These are phyloP conservation scores for Apium graveolens DNA, from an alignment of 129 eudicot genomes.

Conservation along the genomic window DNA sequence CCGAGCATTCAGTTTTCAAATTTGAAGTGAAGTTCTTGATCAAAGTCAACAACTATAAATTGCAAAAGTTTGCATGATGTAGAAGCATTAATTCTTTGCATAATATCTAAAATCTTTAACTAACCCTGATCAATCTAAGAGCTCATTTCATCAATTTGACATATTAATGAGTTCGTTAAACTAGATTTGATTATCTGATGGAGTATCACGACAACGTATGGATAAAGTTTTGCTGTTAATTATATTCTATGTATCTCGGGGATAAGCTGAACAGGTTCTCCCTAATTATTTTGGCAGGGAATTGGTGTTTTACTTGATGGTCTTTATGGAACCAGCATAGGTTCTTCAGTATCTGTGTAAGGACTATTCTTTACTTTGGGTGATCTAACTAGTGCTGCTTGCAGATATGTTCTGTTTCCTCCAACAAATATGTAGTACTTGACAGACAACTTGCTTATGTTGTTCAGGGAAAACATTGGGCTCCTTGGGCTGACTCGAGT, in stretches of 20 bases:
- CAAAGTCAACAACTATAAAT: background rate
- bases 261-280: conserved; percentile 1
- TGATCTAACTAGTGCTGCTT: background rate
- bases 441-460: conserved; percentile 4
- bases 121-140: background rate
- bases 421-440: background rate
- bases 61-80: background rate
- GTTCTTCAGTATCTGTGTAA: conserved; percentile 98
- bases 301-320: conserved; percentile 91
- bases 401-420: background rate
- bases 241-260: background rate
- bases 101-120: background rate
- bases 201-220: background rate
- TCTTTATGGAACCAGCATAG: conserved; percentile 82
- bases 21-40: background rate
- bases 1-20: background rate
- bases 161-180: background rate
- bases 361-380: conserved; percentile 5
- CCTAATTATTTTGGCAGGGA: conserved; percentile 49
- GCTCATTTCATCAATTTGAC: background rate
- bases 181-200: background rate
- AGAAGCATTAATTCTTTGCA: background rate
- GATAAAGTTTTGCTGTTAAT: background rate
- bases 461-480: conserved; percentile 60
- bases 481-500: conserved; percentile 66